Evolutionary conservation across 495 filamentous ascomycete species (phyloP).

Genomic region (Gamarada debralockiae): DNA sequence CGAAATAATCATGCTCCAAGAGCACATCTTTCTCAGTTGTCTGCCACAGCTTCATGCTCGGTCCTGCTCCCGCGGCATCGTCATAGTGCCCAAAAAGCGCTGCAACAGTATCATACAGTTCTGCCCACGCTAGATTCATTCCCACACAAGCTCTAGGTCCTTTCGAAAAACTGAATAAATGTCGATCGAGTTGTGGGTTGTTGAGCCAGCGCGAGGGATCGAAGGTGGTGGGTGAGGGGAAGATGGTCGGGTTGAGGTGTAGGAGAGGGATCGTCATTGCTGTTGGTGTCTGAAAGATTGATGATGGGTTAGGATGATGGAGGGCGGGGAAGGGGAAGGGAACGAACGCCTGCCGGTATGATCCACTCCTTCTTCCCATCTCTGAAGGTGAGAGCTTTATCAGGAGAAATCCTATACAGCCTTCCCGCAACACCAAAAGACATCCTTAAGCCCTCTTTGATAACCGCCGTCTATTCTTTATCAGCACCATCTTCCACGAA

Average conservation of each 20-base stretch:
- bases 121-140: neutral
- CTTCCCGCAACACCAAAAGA: conserved; percentile 32
- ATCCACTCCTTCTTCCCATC: neutral
- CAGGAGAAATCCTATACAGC: conserved; percentile 22
- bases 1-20: neutral
- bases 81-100: neutral
- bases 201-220: conserved; percentile 45
- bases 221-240: conserved; percentile 42
- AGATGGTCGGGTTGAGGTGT: conserved; percentile 40
- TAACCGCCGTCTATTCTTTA: conserved; percentile 37
- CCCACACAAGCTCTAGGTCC: neutral
- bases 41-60: neutral
- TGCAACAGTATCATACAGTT: neutral
- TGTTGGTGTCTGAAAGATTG: conserved; percentile 36
- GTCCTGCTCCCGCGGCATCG: neutral
- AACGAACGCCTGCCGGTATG: conserved; percentile 12
- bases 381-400: neutral
- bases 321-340: neutral
- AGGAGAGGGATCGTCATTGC: conserved; percentile 43
- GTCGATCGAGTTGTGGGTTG: conserved; percentile 27
- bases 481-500: conserved; percentile 35
- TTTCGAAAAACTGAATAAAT: conserved; percentile 29
- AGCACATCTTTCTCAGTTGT: neutral
- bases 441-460: conserved; percentile 38
- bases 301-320: conserved; percentile 2